Evolutionary conservation across 2,329 filamentous ascomycete genomes (phyloP).

Genomic region (Fusarium aywerte): DNA sequence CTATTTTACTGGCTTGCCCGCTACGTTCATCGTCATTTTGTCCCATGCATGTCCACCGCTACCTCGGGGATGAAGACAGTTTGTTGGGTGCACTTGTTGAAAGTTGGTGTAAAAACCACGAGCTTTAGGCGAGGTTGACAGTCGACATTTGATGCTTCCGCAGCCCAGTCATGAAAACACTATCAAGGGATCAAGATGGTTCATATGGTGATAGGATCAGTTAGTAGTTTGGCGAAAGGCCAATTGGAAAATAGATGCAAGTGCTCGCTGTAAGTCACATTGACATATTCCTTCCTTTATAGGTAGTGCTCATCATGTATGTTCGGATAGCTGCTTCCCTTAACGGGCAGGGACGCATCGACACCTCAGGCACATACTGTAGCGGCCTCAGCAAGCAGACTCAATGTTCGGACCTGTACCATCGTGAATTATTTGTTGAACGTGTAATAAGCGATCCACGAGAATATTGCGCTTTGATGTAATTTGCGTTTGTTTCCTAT

Average conservation of each 20-base stretch:
- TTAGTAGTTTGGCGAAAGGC: neutral
- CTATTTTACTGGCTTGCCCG: neutral
- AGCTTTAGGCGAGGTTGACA: conserved; percentile 5
- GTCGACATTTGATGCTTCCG: neutral
- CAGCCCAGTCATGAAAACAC: neutral
- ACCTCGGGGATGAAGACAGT: conserved; percentile 14
- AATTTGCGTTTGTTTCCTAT: neutral
- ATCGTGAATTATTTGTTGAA: neutral
- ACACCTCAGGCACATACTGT: conserved; percentile 31
- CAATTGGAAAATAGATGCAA: neutral
- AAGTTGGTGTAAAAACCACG: conserved; percentile 6
- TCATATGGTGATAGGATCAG: neutral
- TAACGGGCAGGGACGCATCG: neutral
- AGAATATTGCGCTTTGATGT: neutral
- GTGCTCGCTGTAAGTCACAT: conserved; percentile 15
- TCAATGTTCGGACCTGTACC: neutral
- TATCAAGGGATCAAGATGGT: neutral
- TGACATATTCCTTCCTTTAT: neutral
- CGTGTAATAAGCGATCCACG: neutral
- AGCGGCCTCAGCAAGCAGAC: conserved; percentile 3
- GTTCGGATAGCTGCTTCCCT: neutral
- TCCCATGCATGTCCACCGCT: conserved; percentile 12
- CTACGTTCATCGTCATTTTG: neutral
- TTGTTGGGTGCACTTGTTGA: conserved; percentile 24
- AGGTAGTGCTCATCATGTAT: neutral